Base-by-base conservation (phyloP, 2,329 filamentous ascomycete genomes). In the Fusarium goolgardi region DNA sequence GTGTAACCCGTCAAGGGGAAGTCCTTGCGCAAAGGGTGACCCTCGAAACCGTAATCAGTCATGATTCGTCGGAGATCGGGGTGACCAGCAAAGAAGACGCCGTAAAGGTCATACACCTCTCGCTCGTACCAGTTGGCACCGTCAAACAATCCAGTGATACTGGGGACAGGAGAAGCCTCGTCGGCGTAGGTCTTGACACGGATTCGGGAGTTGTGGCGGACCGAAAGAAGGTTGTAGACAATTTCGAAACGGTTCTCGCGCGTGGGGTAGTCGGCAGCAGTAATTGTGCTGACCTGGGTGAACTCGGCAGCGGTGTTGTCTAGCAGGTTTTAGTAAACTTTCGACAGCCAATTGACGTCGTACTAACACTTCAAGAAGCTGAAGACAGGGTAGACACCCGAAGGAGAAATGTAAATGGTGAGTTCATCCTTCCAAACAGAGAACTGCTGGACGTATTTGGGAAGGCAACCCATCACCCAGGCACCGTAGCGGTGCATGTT, bases 381-480 rank as follows among this genome's bases (percentile, higher is more conserved):
- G 81, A 99, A 94, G 75, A 97, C 91, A 39, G 96, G 96, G 72
- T 97, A 88, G 73, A 98, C 89, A 72, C 93, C 96, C 37, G 91
- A 83, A 2, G 96, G 96, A 47, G 93, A 86, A 76, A 98, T 96
- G 81, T 96, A 95, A 79, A 97, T 93, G 74, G 91, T 94, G 78
- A 99, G 89, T 82, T 99, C 96, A 78, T 99, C 96, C 84, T 99
- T 99, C 96, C 96, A 99, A 57, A 99, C 95, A 15, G 94, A 97
- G 84, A 98, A 98, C 83, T 99, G 96, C 84, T 99, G 96, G 75
- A 99, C 88, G 82, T 97, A 97, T 85, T 97, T 98, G 75, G 96
- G 96, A 77, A 99, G 82, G 81, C 93, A 97, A 72, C 94, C 94
- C 88, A 99, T 95, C 76, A 99, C 84, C 87, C 97, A 99, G 77